Base-by-base conservation (phyloP, 768 basidiomycete species). In the Naganishia antarctica region DNA sequence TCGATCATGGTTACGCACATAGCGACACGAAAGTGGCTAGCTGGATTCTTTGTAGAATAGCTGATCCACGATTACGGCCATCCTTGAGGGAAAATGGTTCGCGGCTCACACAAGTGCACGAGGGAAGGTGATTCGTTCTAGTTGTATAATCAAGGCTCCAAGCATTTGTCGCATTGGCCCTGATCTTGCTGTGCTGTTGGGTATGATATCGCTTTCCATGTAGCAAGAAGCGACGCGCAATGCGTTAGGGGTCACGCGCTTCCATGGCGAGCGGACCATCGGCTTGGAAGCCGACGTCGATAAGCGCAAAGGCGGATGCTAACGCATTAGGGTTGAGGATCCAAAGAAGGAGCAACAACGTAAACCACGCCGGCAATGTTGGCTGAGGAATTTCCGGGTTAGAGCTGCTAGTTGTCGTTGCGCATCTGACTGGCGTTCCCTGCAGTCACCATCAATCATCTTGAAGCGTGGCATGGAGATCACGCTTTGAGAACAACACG, bases 281-380 rank as follows among this genome's bases (percentile, higher is more conserved):
- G 50, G 50, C 50, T 57, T 34, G n/a, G 23, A 6, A 6, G 53
- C 53, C 53, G 34, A n/a, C n/a, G 40, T 57, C 34, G 53, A 57
- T 40, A 40, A 57, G 32, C 53, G 53, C 53, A 34, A 37, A 34
- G 23, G 53, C 53, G 53, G 53, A 57, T 18, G 53, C 53, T 40
- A 57, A 57, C 49, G n/a, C 11, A 29, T 4, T 9, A 41, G 34
- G 32, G 16, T 57, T 34, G 21, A 21, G 53, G 53, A 57, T 57
- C 37, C 53, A 57, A 51, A 34, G 50, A 51, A 51, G 50, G 50
- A 51, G 50, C 50, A 51, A 34, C 53, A 57, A 57, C 34, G 34
- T 57, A 37, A 40, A 40, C 34, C 15, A 34, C 31, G 53, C 34
- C 32, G 15, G 53, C n/a, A n/a, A 57, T 40, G 32, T 23, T 57